These are phyloP conservation scores for Panicum miliaceum DNA, from an alignment of 176 grass and related monocot genomes.

Conservation along the genomic window DNA sequence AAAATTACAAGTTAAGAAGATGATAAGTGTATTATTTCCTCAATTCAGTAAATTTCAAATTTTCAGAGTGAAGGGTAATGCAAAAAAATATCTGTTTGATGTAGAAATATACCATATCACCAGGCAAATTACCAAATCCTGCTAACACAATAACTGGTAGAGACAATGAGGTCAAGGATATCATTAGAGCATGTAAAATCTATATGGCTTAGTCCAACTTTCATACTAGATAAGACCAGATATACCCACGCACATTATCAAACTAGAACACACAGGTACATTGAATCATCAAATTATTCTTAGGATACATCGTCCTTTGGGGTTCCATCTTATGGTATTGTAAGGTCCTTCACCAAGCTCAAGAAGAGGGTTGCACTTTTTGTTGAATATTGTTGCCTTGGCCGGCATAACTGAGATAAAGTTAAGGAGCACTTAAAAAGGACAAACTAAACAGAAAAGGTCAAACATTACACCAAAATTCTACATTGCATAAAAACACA, in stretches of 20 bases:
- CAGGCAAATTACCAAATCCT: constrained; percentile 97
- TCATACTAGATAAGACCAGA: constrained; percentile 5
- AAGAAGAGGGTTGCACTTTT: constrained; percentile 84
- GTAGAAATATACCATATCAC: constrained; percentile 79
- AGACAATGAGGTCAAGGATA: constrained; percentile 63
- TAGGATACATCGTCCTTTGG: constrained; percentile 93
- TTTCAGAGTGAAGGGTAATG: constrained; percentile 13
- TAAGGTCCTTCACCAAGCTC: constrained; percentile 96
- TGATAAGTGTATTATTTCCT: background rate
- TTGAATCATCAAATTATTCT: constrained; percentile 23
- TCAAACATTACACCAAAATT: constrained; percentile 16
- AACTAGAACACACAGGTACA: constrained; percentile 12
- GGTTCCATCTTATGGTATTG: constrained; percentile 97
- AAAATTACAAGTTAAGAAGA: constrained; percentile 8
- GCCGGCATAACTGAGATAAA: constrained; percentile 81
- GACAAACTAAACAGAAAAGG: constrained; percentile 30
- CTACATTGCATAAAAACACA: constrained; percentile 25
- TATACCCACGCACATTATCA: constrained; percentile 2
- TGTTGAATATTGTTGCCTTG: constrained; percentile 87
- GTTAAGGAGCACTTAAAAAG: constrained; percentile 57
- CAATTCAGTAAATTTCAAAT: constrained; percentile 12
- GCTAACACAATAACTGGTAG: constrained; percentile 81
- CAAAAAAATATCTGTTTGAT: constrained; percentile 1
- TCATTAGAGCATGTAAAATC: constrained; percentile 15
- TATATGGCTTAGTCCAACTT: constrained; percentile 15